Conservation (phyloP, 1,284 basidiomycete genomes). For the Singerocomus inundabilis region DNA sequence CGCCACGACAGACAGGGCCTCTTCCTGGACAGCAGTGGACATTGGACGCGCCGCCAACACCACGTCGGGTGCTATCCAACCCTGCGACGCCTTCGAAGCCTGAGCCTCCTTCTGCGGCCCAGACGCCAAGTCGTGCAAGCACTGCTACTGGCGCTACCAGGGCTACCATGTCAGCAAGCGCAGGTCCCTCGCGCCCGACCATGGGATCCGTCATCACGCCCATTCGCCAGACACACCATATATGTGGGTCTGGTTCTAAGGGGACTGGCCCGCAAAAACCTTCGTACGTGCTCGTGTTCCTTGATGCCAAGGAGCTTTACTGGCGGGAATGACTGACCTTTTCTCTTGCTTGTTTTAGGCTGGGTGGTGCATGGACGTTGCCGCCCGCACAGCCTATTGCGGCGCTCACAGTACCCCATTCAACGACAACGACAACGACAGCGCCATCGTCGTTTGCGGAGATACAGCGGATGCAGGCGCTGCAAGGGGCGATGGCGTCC, state of each 20-base stretch:
- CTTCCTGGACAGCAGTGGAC: conserved; percentile 2
- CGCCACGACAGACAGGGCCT: conserved; percentile 1
- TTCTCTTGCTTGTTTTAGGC: conserved; percentile 13
- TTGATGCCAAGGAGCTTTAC: neutral
- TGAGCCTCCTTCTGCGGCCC: neutral
- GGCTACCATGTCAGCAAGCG: conserved; percentile 8
- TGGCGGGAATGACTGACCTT: neutral
- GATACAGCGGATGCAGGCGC: conserved; percentile 78
- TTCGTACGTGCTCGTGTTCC: conserved; percentile 43
- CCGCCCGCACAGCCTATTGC: conserved; percentile 47
- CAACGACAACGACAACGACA: too few species aligned
- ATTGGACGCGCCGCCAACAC: neutral
- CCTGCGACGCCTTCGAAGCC: conserved; percentile 6
- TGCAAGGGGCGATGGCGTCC: conserved; percentile 41
- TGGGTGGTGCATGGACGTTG: conserved; percentile 54
- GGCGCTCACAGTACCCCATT: conserved; percentile 34
- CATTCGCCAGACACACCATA: conserved; percentile 43
- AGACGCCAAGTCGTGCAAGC: neutral
- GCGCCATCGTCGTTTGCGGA: conserved; percentile 74
- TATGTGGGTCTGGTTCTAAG: conserved; percentile 28
- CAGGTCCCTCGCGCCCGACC: conserved; percentile 29
- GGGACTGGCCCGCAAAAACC: conserved; percentile 37
- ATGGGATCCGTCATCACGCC: conserved; percentile 64
- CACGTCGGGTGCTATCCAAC: conserved; percentile 6
- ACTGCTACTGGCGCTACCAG: neutral